Conservation (phyloP, 345 rosid species). For the Lepidium sativum region DNA sequence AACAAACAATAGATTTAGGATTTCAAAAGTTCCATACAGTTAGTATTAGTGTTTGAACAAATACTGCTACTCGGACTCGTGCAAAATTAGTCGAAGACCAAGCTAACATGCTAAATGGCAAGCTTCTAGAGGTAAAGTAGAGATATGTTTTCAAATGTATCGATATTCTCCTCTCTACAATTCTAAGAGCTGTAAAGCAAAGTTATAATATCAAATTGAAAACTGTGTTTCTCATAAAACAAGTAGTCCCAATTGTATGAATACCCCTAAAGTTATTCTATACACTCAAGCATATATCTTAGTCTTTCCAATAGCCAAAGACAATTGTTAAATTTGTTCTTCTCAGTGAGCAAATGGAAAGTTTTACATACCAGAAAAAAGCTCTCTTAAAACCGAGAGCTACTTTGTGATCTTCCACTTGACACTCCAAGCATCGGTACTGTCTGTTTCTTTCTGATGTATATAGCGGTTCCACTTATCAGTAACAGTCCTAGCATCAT, state of each 20-base stretch:
- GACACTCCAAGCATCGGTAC: constrained; percentile 48
- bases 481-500: constrained; percentile 44
- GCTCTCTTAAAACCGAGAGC: constrained; percentile 44
- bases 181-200: too few relatives aligned
- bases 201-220: neutral
- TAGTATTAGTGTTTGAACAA: too few relatives aligned
- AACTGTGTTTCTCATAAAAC: neutral
- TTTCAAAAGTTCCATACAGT: too few relatives aligned
- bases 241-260: neutral
- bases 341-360: neutral
- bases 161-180: too few relatives aligned
- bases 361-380: constrained; percentile 2
- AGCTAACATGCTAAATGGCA: too few relatives aligned
- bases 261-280: constrained; percentile 1
- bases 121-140: too few relatives aligned
- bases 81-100: too few relatives aligned
- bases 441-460: constrained; percentile 47
- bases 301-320: neutral
- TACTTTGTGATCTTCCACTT: constrained; percentile 48
- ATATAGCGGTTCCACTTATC: constrained; percentile 55
- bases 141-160: too few relatives aligned
- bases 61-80: too few relatives aligned
- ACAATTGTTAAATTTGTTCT: neutral
- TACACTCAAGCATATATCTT: neutral
- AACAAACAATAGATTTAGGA: too few relatives aligned